A percentile compares a stretch with the other conserved stretches of the same genome.
Evolutionary conservation across 2,329 filamentous ascomycete genomes (phyloP).

Genomic region (Geosmithia putterillii): DNA sequence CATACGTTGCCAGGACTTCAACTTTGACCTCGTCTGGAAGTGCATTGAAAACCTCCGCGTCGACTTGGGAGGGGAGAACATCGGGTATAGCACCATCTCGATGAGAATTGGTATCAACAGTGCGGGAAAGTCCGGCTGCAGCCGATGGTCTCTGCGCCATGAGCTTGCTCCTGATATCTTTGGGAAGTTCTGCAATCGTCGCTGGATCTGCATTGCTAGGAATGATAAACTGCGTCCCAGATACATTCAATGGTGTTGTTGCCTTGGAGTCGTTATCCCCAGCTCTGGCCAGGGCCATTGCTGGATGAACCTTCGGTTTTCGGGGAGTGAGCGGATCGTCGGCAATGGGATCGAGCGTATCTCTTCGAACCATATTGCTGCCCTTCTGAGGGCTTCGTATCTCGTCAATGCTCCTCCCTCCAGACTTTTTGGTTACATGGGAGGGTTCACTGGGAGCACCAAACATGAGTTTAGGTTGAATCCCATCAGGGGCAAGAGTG

Average conservation of each 20-base stretch:
- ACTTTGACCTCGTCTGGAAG: constrained; percentile 77
- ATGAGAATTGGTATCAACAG: constrained; percentile 15
- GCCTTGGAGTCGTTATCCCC: constrained; percentile 39
- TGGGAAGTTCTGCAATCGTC: constrained; percentile 74
- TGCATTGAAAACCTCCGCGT: constrained; percentile 71
- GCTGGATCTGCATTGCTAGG: constrained; percentile 70
- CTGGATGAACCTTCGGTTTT: constrained; percentile 41
- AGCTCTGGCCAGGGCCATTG: constrained; percentile 35
- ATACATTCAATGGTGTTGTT: constrained; percentile 60
- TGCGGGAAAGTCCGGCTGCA: constrained; percentile 10
- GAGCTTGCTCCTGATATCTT: constrained; percentile 69
- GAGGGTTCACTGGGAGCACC: constrained; percentile 33
- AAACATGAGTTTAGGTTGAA: constrained; percentile 71
- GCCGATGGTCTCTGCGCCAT: constrained; percentile 39
- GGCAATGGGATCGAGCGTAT: constrained; percentile 36
- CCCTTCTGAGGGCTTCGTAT: constrained; percentile 20
- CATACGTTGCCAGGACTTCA: constrained; percentile 69
- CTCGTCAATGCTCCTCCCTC: constrained; percentile 40
- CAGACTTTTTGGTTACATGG: constrained; percentile 18
- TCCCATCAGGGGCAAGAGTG: constrained; percentile 49
- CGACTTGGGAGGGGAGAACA: constrained; percentile 63
- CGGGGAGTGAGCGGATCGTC: constrained; percentile 41
- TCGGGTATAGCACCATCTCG: constrained; percentile 26
- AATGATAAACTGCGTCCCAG: constrained; percentile 85
- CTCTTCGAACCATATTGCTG: constrained; percentile 14